Percentiles rank a stretch among this genome's conserved stretches.
Conservation (phyloP, 805 yeast species). For the Lachancea thermotolerans region DNA sequence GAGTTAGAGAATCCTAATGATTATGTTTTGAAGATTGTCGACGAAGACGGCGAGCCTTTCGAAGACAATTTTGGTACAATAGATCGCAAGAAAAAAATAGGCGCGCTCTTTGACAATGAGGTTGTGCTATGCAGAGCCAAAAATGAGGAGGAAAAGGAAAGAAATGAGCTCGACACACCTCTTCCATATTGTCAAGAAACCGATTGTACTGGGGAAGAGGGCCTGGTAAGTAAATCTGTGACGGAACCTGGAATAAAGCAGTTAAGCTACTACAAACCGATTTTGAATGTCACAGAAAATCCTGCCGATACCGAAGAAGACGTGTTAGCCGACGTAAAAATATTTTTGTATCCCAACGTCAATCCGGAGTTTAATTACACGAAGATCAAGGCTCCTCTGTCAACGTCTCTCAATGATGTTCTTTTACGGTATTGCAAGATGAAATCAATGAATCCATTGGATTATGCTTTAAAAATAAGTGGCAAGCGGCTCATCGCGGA, state of each 20-base stretch:
- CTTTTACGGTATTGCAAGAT: slow-evolving; percentile 31
- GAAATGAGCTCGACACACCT: slow-evolving; percentile 50
- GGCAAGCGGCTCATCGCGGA: slow-evolving; percentile 30
- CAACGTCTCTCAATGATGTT: slow-evolving; percentile 34
- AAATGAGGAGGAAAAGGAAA: slow-evolving; percentile 37
- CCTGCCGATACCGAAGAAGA: slow-evolving; percentile 19
- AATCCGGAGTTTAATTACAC: slow-evolving; percentile 27
- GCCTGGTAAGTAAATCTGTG: slow-evolving; percentile 1
- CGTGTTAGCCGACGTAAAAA: slow-evolving; percentile 25
- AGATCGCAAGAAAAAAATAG: slow-evolving; percentile 57
- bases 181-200: slow-evolving; percentile 33
- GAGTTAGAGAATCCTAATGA: slow-evolving; percentile 24
- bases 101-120: slow-evolving; percentile 74
- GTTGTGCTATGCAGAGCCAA: slow-evolving; percentile 64
- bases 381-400: slow-evolving; percentile 27
- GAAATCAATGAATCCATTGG: slow-evolving; percentile 32
- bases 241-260: slow-evolving; percentile 22
- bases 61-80: slow-evolving; percentile 87
- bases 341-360: slow-evolving; percentile 31
- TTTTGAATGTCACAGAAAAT: slow-evolving; percentile 24
- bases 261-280: slow-evolving; percentile 34
- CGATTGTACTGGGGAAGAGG: slow-evolving; percentile 5
- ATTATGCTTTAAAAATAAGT: slow-evolving; percentile 32
- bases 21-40: slow-evolving; percentile 60
- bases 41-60: slow-evolving; percentile 89